These are phyloP conservation scores for Malassezia equina DNA, from an alignment of 1,284 basidiomycete species.

Conservation along the genomic window DNA sequence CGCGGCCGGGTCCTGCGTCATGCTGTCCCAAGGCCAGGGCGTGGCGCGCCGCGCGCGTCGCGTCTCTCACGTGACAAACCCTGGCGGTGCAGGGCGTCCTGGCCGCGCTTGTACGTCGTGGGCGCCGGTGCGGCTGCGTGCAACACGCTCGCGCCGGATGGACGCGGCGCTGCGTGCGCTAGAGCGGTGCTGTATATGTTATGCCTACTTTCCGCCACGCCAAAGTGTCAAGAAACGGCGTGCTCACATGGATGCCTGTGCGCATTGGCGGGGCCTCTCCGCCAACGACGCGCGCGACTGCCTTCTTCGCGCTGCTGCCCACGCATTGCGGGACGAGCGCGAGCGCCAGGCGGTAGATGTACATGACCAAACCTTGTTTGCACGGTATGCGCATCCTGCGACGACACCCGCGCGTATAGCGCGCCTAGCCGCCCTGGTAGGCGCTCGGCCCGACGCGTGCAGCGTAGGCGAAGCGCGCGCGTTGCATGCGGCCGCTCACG, in stretches of 20 bases:
- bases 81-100: no score
- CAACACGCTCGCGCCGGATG: no score
- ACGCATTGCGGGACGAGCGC: not conserved
- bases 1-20: not conserved
- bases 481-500: not conserved
- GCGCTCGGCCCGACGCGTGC: not conserved
- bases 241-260: constrained; percentile 9
- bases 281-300: not conserved
- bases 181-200: constrained; percentile 8
- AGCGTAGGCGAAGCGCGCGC: not conserved
- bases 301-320: not conserved
- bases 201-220: not conserved
- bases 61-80: not conserved
- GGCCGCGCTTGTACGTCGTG: no score
- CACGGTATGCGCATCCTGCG: not conserved
- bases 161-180: constrained; percentile 2
- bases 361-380: not conserved
- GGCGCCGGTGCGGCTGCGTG: no score
- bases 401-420: not conserved
- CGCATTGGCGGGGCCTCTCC: not conserved
- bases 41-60: not conserved
- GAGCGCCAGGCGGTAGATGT: not conserved
- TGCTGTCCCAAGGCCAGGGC: not conserved
- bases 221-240: constrained; percentile 4
- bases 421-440: not conserved